Evolutionary conservation across 441 rosid species (phyloP), one percentile per base, ranked within the genome.

Genomic region (Eugenia klotzschiana): DNA sequence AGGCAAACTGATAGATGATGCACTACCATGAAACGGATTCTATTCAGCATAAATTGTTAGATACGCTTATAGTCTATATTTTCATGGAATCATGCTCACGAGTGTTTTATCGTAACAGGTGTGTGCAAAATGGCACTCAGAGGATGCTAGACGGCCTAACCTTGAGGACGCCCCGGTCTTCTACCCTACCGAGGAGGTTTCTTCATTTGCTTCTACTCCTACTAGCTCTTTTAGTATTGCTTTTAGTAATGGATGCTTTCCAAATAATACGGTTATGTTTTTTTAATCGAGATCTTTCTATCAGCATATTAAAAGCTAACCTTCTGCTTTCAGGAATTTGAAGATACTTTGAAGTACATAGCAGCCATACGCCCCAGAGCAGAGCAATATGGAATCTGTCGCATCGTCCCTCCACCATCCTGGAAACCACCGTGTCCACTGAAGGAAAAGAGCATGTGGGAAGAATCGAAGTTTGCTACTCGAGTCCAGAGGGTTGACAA

Each of bases 401-500:
- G 99, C 85, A 94, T 98, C 86, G 98, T 98, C 87, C 99, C 99
- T 85, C 99, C 99, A 80, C 84, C 94, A 81, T 93, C 98, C 84
- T 97, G 99, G 99, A 96, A 91, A 82, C 99, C 99, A 83, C 99
- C 98, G 1, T 98, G 98, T 89, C 97, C 94, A 73, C 91, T 98
- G 77, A 93, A 91, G 92, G 98, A 90, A 83, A 91, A 92, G 84
- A 86, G 87, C 86, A 85, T 87, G n/a, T 98, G 99, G 99, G 98
- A 95, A 87, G 87, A 83, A 82, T 93, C 98, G 86, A 89, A 85
- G 82, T 98, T 98, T 85, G 86, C 91, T 5, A 98, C 99, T 54
- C 99, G 99, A 84, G 97, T 96, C 64, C 99, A 98, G 87, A 98
- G 93, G 92, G 92, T 98, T 88, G 98, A 98, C 91, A 98, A 96